A percentile compares a stretch with the other conserved stretches of the same genome.
Evolutionary conservation across 1,139 yeast species (phyloP).

Genomic region (Scheffersomyces quercinus): DNA sequence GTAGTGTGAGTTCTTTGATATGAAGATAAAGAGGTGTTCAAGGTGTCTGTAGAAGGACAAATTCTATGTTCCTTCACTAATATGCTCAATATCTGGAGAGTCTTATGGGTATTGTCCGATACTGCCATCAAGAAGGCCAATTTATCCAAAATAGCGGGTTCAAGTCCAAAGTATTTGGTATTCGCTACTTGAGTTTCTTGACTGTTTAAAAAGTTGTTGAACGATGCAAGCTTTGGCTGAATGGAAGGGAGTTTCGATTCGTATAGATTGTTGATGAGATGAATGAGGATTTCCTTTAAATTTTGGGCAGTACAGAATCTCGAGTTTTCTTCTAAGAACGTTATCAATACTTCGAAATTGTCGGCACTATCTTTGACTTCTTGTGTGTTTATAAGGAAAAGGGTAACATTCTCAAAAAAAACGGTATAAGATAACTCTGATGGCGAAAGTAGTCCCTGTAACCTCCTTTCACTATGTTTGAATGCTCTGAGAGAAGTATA

Average conservation of each 20-base stretch:
- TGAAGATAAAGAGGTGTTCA: slow-evolving; percentile 18
- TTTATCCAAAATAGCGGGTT: slow-evolving; percentile 24
- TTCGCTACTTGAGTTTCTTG: not conserved
- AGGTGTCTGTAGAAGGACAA: slow-evolving; percentile 29
- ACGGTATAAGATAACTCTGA: slow-evolving; percentile 12
- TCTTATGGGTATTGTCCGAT: slow-evolving; percentile 18
- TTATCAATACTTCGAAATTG: slow-evolving; percentile 14
- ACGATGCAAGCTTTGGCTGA: slow-evolving; percentile 8
- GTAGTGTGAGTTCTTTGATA: slow-evolving; percentile 8
- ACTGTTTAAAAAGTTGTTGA: slow-evolving; percentile 10
- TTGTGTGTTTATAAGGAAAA: slow-evolving; percentile 17
- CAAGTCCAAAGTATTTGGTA: slow-evolving; percentile 11
- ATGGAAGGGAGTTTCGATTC: slow-evolving; percentile 10
- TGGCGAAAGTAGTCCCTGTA: slow-evolving; percentile 15
- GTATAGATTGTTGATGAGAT: slow-evolving; percentile 12
- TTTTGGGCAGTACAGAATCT: slow-evolving; percentile 20
- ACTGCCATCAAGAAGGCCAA: slow-evolving; percentile 25
- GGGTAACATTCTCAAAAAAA: slow-evolving; percentile 23
- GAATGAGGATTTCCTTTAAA: slow-evolving; percentile 15
- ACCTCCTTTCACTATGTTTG: slow-evolving; percentile 16
- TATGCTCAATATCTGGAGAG: slow-evolving; percentile 18
- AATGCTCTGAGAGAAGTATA: slow-evolving; percentile 20
- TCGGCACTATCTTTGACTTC: slow-evolving; percentile 8
- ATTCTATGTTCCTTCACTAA: slow-evolving; percentile 18
- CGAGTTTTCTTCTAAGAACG: slow-evolving; percentile 17